Evolutionary conservation across 2,329 filamentous ascomycete species (phyloP).

Genomic region (Calonectria pteridis): DNA sequence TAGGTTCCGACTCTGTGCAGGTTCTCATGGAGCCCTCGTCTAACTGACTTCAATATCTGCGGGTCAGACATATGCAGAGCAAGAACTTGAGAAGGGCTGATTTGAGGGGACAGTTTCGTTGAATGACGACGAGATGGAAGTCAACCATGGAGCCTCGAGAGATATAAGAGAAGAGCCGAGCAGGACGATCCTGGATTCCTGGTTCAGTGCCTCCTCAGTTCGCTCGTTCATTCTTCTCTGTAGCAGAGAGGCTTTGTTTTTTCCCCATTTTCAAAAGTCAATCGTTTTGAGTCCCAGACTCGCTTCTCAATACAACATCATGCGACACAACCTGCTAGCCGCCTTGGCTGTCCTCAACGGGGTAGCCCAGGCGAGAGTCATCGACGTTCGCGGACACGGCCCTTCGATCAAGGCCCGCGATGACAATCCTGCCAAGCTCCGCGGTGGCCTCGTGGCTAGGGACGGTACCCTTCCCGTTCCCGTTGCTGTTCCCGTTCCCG

Average conservation of each 20-base stretch:
- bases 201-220: neutral
- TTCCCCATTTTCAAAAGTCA: slow-evolving; percentile 19
- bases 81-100: slow-evolving; percentile 7
- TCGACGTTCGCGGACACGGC: slow-evolving; percentile 16
- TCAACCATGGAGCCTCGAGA: neutral
- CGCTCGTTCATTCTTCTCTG: slow-evolving; percentile 14
- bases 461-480: neutral
- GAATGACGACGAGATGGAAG: neutral
- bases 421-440: neutral
- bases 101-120: neutral
- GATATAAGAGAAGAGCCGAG: slow-evolving; percentile 22
- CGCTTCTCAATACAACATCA: slow-evolving; percentile 20
- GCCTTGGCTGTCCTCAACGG: slow-evolving; percentile 39
- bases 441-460: neutral
- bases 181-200: neutral
- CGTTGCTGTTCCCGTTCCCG: too few species aligned
- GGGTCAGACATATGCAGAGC: slow-evolving; percentile 20
- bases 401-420: slow-evolving; percentile 12
- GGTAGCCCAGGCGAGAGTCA: slow-evolving; percentile 36
- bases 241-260: slow-evolving; percentile 23
- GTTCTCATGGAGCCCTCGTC: neutral
- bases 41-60: slow-evolving; percentile 21
- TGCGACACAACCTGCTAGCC: slow-evolving; percentile 42
- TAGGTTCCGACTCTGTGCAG: neutral
- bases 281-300: slow-evolving; percentile 26